Conservation (phyloP, 2,329 filamentous ascomycete species). For the Aspergillus novoparasiticus region DNA sequence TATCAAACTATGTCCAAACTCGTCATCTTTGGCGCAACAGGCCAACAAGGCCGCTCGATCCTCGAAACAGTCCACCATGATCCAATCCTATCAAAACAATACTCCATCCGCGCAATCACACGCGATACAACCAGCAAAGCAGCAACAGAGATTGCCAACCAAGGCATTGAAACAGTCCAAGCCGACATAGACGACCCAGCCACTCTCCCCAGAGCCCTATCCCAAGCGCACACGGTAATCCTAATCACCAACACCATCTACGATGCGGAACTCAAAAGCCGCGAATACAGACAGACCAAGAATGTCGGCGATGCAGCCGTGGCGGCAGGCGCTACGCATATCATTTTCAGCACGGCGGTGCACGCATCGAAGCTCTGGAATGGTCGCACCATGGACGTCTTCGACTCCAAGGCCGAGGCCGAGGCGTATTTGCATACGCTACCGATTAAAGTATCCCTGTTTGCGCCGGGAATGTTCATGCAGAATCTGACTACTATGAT, state of each 20-base stretch:
- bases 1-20: slow-evolving; percentile 25
- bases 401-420: slow-evolving; percentile 60
- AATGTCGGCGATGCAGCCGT: slow-evolving; percentile 33
- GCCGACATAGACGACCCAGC: slow-evolving; percentile 54
- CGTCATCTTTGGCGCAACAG: slow-evolving; percentile 62
- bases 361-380: slow-evolving; percentile 30
- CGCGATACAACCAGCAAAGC: slow-evolving; percentile 50
- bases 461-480: slow-evolving; percentile 60
- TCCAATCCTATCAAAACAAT: slow-evolving; percentile 50
- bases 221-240: slow-evolving; percentile 49
- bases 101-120: slow-evolving; percentile 59
- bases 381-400: slow-evolving; percentile 43
- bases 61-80: slow-evolving; percentile 48
- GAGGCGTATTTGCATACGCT: slow-evolving; percentile 57
- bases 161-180: slow-evolving; percentile 56
- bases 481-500: slow-evolving; percentile 44
- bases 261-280: slow-evolving; percentile 27
- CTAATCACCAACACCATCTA: slow-evolving; percentile 20
- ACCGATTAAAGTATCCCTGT: slow-evolving; percentile 55
- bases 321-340: slow-evolving; percentile 27
- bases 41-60: slow-evolving; percentile 62
- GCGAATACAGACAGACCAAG: slow-evolving; percentile 29
- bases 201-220: slow-evolving; percentile 40
- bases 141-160: slow-evolving; percentile 47
- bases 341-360: slow-evolving; percentile 33